A percentile compares a stretch with the other conserved stretches of the same genome.
Evolutionary conservation across 306 rosid genomes (phyloP).

Genomic region (Prinsepia uniflora): DNA sequence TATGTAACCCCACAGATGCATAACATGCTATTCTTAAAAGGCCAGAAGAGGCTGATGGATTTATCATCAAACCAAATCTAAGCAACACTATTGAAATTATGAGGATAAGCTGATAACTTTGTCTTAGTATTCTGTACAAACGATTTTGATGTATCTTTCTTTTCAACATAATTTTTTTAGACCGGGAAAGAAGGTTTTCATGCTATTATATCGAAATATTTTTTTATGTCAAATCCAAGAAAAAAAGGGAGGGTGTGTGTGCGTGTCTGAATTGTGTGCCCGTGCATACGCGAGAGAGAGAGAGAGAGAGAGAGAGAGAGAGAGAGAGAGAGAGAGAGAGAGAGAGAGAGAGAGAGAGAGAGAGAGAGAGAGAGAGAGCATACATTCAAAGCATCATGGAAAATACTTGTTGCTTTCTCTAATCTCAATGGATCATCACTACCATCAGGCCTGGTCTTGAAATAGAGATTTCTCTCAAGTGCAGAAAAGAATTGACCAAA

Average conservation of each 20-base stretch:
- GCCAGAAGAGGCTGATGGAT: neutral
- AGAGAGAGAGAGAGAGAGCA: slow-evolving; percentile 15
- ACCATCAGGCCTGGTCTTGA: slow-evolving; percentile 60
- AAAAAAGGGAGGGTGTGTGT: neutral
- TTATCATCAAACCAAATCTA: neutral
- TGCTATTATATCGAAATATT: neutral
- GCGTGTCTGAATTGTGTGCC: no score
- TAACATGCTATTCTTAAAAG: neutral
- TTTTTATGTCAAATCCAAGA: neutral
- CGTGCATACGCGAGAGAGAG: no score
- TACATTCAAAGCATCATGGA: slow-evolving; percentile 61
- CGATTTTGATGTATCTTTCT: neutral
- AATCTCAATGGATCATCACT: slow-evolving; percentile 63
- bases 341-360: no score
- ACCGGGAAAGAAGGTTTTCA: neutral
- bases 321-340: neutral
- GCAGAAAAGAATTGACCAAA: slow-evolving; percentile 75
- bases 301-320: neutral
- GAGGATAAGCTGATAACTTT: neutral
- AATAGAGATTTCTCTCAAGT: slow-evolving; percentile 60
- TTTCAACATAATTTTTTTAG: neutral
- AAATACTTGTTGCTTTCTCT: slow-evolving; percentile 67
- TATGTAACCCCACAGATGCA: neutral
- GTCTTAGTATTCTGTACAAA: neutral
- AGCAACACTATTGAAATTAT: neutral